A percentile compares a stretch with the other conserved stretches of the same genome.
phyloP scores from a whole-genome alignment of 495 filamentous ascomycete genomes.

The Collariella sp. region DNA sequence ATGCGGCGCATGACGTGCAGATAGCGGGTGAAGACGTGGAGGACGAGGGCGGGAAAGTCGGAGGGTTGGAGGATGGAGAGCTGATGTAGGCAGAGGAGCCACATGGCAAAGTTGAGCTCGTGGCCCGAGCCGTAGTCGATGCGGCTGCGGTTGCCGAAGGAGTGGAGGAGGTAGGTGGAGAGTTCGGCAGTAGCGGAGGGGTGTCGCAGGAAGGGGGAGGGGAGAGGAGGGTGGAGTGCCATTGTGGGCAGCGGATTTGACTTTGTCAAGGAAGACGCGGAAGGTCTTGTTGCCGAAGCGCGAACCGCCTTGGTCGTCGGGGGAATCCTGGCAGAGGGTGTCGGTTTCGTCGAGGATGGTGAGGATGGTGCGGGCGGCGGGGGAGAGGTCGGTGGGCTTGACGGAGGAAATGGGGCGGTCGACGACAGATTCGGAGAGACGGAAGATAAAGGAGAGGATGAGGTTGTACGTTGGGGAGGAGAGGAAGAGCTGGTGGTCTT shows the following conservation, averaged over 20 bases:
- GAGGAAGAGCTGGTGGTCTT: slow-evolving; percentile 76
- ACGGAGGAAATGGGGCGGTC: slow-evolving; percentile 65
- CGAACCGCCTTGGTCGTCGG: slow-evolving; percentile 75
- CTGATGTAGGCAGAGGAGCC: slow-evolving; percentile 83
- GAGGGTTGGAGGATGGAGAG: slow-evolving; percentile 52
- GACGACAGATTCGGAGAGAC: slow-evolving; percentile 71
- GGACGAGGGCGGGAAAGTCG: slow-evolving; percentile 64
- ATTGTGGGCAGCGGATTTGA: slow-evolving; percentile 45
- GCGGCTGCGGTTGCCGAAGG: slow-evolving; percentile 76
- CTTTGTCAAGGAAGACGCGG: slow-evolving; percentile 68
- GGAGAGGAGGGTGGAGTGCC: slow-evolving; percentile 49
- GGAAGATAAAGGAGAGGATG: slow-evolving; percentile 74
- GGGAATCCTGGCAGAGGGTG: slow-evolving; percentile 52
- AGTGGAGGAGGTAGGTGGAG: slow-evolving; percentile 70
- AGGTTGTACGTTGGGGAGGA: slow-evolving; percentile 69
- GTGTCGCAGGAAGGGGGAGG: slow-evolving; percentile 26
- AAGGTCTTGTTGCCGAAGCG: slow-evolving; percentile 94
- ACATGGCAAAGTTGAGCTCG: slow-evolving; percentile 92
- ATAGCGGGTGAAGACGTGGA: slow-evolving; percentile 73
- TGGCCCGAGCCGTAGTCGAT: slow-evolving; percentile 97
- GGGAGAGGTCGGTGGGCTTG: slow-evolving; percentile 44
- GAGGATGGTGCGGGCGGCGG: slow-evolving; percentile 55
- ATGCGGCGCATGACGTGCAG: slow-evolving; percentile 70
- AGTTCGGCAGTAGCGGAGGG: slow-evolving; percentile 57
- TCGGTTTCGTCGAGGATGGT: slow-evolving; percentile 60